Evolutionary conservation across 345 rosid species (phyloP), one percentile per base, ranked within the genome.

Genomic region (Camelina laxa): DNA sequence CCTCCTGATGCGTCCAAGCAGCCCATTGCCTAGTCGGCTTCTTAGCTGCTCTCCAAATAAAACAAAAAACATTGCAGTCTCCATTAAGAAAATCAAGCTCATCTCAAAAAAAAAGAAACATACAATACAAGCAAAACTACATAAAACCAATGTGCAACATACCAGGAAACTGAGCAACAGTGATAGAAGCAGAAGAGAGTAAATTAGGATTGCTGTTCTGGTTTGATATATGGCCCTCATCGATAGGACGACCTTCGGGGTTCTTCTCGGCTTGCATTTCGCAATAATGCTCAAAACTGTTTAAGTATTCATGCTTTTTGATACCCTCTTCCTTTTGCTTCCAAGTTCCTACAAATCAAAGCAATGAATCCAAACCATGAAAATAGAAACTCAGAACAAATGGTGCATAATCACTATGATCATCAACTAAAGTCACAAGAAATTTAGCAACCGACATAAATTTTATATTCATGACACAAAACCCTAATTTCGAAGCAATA

Each of bases 1-100:
- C 98, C 84, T 96, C 99, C 83, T 92, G 87, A 65, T 87, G 97
- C 39, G 99, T 96, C 99, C 99, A 96, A 72, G 99, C 98, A 82
- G 98, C 98, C 99, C 99, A 96, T 69, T 96, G 97, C 65, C 98
- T 78, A 24, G 98, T 95, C 21, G 96, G 88, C 78, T 80, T 92
- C 83, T 91, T 96, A 27, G 75, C 99, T 91, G 83, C 82, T 78
- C 60, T 50, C 38, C 15, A 14, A 30, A 79, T 49, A 8, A 38
- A 16, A 75, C 50, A 67, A 14, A 3, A 24, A 11, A 64, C 55
- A 50, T 74, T 11, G 27, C 62, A 50, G n/a, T 31, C 31, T 53
- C 36, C 38, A 54, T 51, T 53, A 61, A 42, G 35, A 50, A 38
- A 27, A 48, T 14, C 47, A 4, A 60, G 24, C 27, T 63, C 17